Percentiles rank a stretch among this genome's conserved stretches.
These are phyloP conservation scores for Casuarina equisetifolia DNA, from an alignment of 306 rosid species.

Conservation along the genomic window DNA sequence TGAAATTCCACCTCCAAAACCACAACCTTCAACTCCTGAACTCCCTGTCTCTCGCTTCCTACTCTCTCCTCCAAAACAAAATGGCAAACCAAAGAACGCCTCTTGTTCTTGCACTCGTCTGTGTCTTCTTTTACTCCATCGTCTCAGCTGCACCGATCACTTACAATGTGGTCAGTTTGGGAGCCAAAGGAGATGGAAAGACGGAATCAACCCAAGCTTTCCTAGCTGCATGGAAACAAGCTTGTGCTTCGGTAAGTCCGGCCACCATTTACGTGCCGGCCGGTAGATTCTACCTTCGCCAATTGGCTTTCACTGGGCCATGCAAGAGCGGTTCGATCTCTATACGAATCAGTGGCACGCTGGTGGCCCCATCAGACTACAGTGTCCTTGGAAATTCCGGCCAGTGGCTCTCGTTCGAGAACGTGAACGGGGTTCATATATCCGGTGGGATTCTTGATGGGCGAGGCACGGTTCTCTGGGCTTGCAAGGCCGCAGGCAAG, in stretches of 20 bases:
- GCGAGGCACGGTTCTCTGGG: constrained; percentile 49
- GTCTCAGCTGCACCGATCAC: constrained; percentile 1
- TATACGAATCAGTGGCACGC: constrained; percentile 39
- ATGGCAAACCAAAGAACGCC: constrained; percentile 18
- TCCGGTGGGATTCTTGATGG: constrained; percentile 50
- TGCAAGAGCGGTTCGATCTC: constrained; percentile 40
- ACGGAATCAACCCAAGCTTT: constrained; percentile 40
- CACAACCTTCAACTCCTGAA: too few species aligned
- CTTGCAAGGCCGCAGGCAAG: constrained; percentile 42
- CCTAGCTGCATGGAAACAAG: constrained; percentile 37
- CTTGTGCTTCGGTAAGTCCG: constrained; percentile 38
- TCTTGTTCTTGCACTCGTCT: background rate
- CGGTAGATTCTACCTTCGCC: constrained; percentile 38
- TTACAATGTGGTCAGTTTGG: constrained; percentile 32
- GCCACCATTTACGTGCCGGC: constrained; percentile 42
- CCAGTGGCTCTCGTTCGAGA: constrained; percentile 38
- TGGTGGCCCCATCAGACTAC: constrained; percentile 47
- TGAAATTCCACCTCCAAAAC: constrained; percentile 21
- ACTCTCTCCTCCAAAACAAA: background rate
- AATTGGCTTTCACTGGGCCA: constrained; percentile 37
- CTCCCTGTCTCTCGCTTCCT: background rate
- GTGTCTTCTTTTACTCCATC: constrained; percentile 9
- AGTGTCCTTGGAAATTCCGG: constrained; percentile 32
- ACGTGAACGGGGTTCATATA: constrained; percentile 43
- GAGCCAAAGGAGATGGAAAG: constrained; percentile 37